These are phyloP conservation scores for Sanguinoderma infundibulare DNA, from an alignment of 1,284 basidiomycete genomes.

Conservation along the genomic window DNA sequence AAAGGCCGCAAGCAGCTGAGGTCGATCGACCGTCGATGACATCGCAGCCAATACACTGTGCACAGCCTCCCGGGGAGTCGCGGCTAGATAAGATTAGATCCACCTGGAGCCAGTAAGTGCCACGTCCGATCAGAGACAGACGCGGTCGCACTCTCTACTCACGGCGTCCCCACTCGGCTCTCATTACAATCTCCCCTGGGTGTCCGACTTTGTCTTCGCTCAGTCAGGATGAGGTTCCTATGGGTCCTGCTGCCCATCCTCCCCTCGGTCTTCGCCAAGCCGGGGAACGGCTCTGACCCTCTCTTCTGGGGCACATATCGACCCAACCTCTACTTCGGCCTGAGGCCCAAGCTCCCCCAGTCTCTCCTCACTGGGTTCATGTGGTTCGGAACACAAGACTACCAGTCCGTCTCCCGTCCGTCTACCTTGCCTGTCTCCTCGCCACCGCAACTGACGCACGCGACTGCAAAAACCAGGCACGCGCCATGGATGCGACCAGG, in stretches of 20 bases:
- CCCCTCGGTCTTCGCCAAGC: conserved; percentile 29
- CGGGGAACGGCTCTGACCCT: conserved; percentile 56
- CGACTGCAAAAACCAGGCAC: conserved; percentile 51
- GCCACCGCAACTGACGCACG: conserved; percentile 14
- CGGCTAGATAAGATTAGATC: conserved; percentile 19
- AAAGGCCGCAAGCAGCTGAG: no score
- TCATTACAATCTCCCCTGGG: not conserved
- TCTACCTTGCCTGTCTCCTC: conserved; percentile 15
- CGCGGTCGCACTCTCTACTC: no score
- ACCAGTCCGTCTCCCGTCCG: conserved; percentile 69
- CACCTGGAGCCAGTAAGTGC: not conserved
- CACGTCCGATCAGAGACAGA: conserved; percentile 27
- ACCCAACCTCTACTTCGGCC: conserved; percentile 92
- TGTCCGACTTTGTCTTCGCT: not conserved
- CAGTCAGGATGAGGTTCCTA: conserved; percentile 33
- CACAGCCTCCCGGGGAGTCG: no score
- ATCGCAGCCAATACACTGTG: no score
- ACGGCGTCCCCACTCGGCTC: not conserved
- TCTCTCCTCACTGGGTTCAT: conserved; percentile 91
- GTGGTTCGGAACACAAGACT: conserved; percentile 90
- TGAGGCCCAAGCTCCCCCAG: conserved; percentile 83
- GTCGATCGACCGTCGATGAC: no score
- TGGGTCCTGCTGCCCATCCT: conserved; percentile 36
- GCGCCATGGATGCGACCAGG: conserved; percentile 91
- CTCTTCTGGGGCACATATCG: conserved; percentile 92